phyloP scores from a whole-genome alignment of 768 basidiomycete genomes.

The Solioccasus polychromus region DNA sequence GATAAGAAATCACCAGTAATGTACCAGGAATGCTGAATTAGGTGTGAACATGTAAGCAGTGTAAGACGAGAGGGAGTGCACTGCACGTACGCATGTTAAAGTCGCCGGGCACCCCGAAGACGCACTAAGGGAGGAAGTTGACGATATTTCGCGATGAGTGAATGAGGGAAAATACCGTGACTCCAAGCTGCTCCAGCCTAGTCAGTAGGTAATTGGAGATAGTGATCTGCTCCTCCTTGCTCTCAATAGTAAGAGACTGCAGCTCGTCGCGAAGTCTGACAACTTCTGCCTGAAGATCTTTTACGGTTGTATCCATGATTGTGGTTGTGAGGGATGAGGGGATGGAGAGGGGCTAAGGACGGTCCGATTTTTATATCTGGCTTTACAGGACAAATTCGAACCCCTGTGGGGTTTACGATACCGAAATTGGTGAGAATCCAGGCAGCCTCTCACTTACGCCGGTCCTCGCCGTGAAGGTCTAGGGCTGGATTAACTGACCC shows the following conservation, averaged over 20 bases:
- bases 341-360: too few relatives aligned
- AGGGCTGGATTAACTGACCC: too few relatives aligned
- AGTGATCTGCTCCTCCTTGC: slow-evolving; percentile 40
- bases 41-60: slow-evolving; percentile 4
- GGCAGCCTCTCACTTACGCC: too few relatives aligned
- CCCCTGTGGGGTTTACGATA: too few relatives aligned
- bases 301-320: slow-evolving; percentile 13
- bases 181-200: slow-evolving; percentile 61
- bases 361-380: not conserved
- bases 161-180: slow-evolving; percentile 42
- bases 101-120: slow-evolving; percentile 88
- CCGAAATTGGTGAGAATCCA: too few relatives aligned
- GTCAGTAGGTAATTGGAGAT: slow-evolving; percentile 61
- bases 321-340: not conserved
- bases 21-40: slow-evolving; percentile 27
- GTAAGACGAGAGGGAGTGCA: not conserved
- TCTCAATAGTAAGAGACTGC: slow-evolving; percentile 34
- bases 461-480: too few relatives aligned
- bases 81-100: slow-evolving; percentile 61
- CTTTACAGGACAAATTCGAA: not conserved
- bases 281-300: slow-evolving; percentile 42
- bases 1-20: not conserved
- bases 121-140: slow-evolving; percentile 41
- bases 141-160: not conserved
- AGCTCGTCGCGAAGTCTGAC: slow-evolving; percentile 47